Percentiles rank a stretch among this genome's conserved stretches.
Evolutionary conservation across 495 filamentous ascomycete species (phyloP).

Genomic region (Clohesyomyces aquaticus): DNA sequence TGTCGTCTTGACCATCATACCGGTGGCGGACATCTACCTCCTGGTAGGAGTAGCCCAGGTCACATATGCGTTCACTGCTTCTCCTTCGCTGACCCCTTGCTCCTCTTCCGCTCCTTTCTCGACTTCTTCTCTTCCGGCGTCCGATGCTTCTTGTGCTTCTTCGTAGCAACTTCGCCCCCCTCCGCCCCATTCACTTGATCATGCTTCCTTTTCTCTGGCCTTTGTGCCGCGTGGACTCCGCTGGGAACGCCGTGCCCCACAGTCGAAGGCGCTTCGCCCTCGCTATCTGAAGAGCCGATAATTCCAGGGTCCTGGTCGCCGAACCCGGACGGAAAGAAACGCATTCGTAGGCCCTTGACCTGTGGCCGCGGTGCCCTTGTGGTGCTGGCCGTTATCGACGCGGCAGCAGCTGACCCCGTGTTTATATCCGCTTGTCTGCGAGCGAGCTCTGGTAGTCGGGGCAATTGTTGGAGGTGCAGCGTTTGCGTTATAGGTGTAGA

Average conservation of each 20-base stretch:
- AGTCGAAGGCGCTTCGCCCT: slow-evolving; percentile 45
- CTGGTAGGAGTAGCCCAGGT: too few relatives aligned
- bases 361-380: slow-evolving; percentile 52
- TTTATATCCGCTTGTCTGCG: slow-evolving; percentile 42
- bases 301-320: slow-evolving; percentile 51
- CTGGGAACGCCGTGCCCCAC: slow-evolving; percentile 23
- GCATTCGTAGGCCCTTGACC: slow-evolving; percentile 64
- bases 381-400: slow-evolving; percentile 47
- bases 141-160: slow-evolving; percentile 41
- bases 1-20: neutral
- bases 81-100: slow-evolving; percentile 30
- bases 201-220: slow-evolving; percentile 36
- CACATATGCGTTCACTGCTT: slow-evolving; percentile 3
- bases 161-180: slow-evolving; percentile 10
- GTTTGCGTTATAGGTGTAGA: slow-evolving; percentile 22
- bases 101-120: slow-evolving; percentile 27
- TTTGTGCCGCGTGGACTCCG: slow-evolving; percentile 2
- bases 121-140: slow-evolving; percentile 18
- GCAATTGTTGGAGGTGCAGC: slow-evolving; percentile 42
- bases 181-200: slow-evolving; percentile 20
- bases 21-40: neutral
- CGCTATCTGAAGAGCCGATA: slow-evolving; percentile 52
- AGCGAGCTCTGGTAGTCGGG: slow-evolving; percentile 46
- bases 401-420: slow-evolving; percentile 47
- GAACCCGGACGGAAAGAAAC: slow-evolving; percentile 60